Evolutionary conservation across 805 yeast genomes (phyloP).

Genomic region (Kluyveromyces dobzhanskii): DNA sequence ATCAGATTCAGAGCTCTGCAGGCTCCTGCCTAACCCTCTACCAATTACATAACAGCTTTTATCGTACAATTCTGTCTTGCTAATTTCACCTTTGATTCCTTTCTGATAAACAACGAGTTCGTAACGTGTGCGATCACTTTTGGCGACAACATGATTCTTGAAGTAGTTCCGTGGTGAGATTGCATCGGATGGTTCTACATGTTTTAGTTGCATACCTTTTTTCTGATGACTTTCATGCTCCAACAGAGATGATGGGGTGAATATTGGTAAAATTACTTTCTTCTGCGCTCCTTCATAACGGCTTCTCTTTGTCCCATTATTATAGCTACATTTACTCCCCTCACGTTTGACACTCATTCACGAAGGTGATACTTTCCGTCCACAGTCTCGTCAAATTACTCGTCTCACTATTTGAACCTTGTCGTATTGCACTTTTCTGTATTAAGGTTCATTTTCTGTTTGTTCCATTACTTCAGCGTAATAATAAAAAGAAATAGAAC

Average conservation of each 20-base stretch:
- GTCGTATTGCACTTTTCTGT: too few species aligned
- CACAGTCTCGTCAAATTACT: too few species aligned
- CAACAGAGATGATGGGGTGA: conserved; percentile 35
- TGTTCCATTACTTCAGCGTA: neutral
- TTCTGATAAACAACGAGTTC: conserved; percentile 26
- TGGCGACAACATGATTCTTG: conserved; percentile 13
- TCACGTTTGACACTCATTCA: conserved; percentile 10
- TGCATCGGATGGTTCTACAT: conserved; percentile 32
- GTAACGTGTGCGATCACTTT: conserved; percentile 16
- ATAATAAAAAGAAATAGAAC: neutral
- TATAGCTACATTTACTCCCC: neutral
- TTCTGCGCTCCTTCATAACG: conserved; percentile 5
- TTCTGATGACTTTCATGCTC: conserved; percentile 33
- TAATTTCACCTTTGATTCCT: conserved; percentile 17
- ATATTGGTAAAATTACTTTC: conserved; percentile 18
- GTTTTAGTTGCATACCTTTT: conserved; percentile 31
- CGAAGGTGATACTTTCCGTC: too few species aligned
- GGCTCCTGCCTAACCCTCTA: conserved; percentile 18
- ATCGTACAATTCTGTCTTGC: conserved; percentile 18
- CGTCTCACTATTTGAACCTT: too few species aligned
- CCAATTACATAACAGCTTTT: conserved; percentile 32
- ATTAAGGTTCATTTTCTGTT: neutral
- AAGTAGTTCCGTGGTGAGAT: conserved; percentile 18
- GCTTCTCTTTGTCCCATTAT: conserved; percentile 3
- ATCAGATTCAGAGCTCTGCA: conserved; percentile 5